phyloP scores from a whole-genome alignment of 2,329 filamentous ascomycete species.

The Penicillium sp. region DNA sequence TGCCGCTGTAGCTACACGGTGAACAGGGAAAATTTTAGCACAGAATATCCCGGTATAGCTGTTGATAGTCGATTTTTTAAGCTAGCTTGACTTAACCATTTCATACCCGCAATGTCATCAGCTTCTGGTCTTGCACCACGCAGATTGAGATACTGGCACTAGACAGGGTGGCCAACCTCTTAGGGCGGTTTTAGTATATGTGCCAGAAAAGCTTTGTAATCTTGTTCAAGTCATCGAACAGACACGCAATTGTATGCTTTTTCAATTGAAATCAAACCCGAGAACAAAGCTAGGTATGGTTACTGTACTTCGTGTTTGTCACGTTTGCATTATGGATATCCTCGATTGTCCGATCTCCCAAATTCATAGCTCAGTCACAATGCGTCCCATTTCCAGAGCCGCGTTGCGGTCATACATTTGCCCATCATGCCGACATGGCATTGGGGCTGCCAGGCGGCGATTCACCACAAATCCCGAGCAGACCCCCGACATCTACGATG shows the following conservation, averaged over 20 bases:
- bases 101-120: conserved; percentile 19
- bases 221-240: too few relatives aligned
- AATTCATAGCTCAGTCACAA: conserved; percentile 20
- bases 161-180: too few relatives aligned
- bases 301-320: too few relatives aligned
- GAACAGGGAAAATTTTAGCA: conserved; percentile 3
- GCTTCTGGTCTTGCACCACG: too few relatives aligned
- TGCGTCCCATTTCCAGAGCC: conserved; percentile 32
- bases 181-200: too few relatives aligned
- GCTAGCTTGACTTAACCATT: conserved; percentile 14
- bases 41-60: conserved; percentile 10
- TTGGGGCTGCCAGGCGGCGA: conserved; percentile 23
- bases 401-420: conserved; percentile 38
- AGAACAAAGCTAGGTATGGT: too few relatives aligned
- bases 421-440: conserved; percentile 34
- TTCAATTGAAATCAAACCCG: too few relatives aligned
- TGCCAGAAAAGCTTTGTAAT: too few relatives aligned
- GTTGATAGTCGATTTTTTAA: conserved; percentile 10
- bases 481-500: conserved; percentile 74
- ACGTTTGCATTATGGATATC: too few relatives aligned
- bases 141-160: too few relatives aligned
- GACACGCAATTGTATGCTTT: too few relatives aligned
- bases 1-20: conserved; percentile 17
- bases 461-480: conserved; percentile 33
- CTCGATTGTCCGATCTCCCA: conserved; percentile 8